A percentile compares a stretch with the other conserved stretches of the same genome.
phyloP scores from a whole-genome alignment of 2,329 filamentous ascomycete species.

The Pseudocercospora ulei region DNA sequence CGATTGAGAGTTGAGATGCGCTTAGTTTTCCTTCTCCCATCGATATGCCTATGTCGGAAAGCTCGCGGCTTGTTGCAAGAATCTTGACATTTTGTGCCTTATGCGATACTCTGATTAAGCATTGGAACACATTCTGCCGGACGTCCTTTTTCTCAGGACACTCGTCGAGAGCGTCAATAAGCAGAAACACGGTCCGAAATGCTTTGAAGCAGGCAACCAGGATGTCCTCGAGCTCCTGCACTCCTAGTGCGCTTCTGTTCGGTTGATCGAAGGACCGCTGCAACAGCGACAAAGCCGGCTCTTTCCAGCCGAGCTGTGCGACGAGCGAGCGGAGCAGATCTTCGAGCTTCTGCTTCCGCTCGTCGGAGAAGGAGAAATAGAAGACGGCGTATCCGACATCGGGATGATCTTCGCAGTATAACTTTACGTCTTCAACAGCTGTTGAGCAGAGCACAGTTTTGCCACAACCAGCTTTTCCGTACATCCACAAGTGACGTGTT shows the following conservation, averaged over 20 bases:
- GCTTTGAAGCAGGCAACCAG: constrained; percentile 13
- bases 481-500: constrained; percentile 20
- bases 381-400: constrained; percentile 15
- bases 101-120: constrained; percentile 11
- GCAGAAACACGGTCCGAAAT: constrained; percentile 26
- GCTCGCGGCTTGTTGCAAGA: constrained; percentile 21
- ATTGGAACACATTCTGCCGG: constrained; percentile 14
- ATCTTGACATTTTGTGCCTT: constrained; percentile 16
- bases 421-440: constrained; percentile 19
- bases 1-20: constrained; percentile 6
- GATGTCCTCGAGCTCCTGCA: constrained; percentile 18
- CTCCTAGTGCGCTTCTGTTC: constrained; percentile 8
- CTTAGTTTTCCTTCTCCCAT: constrained; percentile 14
- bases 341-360: constrained; percentile 18
- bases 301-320: constrained; percentile 17
- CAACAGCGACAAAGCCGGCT: constrained; percentile 14
- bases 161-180: constrained; percentile 34
- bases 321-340: constrained; percentile 19
- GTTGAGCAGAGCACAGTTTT: constrained; percentile 25
- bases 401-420: constrained; percentile 1
- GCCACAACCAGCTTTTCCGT: constrained; percentile 22
- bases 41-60: constrained; percentile 12
- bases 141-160: constrained; percentile 19
- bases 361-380: constrained; percentile 22
- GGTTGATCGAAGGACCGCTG: constrained; percentile 12